Percentiles rank a stretch among this genome's conserved stretches.
These are phyloP conservation scores for Chaetomiaceae sp. DNA, from an alignment of 2,329 filamentous ascomycete genomes.

Conservation along the genomic window DNA sequence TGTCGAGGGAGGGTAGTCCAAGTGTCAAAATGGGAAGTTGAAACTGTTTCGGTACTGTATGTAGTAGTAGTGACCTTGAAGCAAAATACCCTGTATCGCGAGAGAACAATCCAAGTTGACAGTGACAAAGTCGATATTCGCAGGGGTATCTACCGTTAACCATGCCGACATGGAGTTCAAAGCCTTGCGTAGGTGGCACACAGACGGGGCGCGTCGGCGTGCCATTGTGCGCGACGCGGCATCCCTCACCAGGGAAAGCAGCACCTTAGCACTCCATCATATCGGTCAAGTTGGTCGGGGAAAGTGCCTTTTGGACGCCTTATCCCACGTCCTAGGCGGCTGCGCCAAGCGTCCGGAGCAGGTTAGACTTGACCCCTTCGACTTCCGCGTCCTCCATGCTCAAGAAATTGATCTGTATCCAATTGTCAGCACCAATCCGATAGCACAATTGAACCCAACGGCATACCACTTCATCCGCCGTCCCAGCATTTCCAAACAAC, in stretches of 20 bases:
- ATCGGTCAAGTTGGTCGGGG: neutral
- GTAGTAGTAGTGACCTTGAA: neutral
- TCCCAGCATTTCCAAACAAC: constrained; percentile 63
- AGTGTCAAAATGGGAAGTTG: neutral
- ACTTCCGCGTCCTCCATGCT: constrained; percentile 58
- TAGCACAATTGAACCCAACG: neutral
- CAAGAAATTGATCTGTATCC: constrained; percentile 60
- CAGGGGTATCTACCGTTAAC: constrained; percentile 14
- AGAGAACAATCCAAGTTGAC: neutral
- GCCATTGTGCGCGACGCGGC: neutral
- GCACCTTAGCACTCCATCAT: neutral
- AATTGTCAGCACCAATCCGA: constrained; percentile 19
- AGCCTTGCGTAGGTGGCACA: neutral
- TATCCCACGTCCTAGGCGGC: constrained; percentile 9
- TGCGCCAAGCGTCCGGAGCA: constrained; percentile 47
- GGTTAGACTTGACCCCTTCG: constrained; percentile 54
- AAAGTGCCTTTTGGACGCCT: neutral
- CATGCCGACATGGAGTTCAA: constrained; percentile 10
- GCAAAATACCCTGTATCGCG: neutral
- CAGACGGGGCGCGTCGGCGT: neutral
- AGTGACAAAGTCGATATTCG: constrained; percentile 5
- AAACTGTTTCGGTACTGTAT: neutral
- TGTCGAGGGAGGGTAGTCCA: too few relatives aligned
- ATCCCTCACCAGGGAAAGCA: neutral
- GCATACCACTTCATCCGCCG: constrained; percentile 68